phyloP scores from a whole-genome alignment of 257 asterid species.

The Leptodermis oblonga region DNA sequence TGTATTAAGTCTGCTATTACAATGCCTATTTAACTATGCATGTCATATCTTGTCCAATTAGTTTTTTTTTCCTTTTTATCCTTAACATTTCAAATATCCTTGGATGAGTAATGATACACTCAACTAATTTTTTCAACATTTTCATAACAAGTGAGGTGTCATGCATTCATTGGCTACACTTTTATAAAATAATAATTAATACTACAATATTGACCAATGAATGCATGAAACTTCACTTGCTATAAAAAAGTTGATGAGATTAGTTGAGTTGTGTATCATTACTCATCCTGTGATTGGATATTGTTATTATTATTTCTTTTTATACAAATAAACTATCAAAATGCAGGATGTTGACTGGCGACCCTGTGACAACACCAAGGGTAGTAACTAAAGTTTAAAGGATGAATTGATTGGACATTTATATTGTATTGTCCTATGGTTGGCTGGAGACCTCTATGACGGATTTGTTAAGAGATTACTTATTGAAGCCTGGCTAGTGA shows the following conservation, averaged over 20 bases:
- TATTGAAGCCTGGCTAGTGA: neutral
- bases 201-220: no score
- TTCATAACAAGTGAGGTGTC: no score
- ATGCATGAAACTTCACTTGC: no score
- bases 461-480: neutral
- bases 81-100: neutral
- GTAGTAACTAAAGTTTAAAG: neutral
- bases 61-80: neutral
- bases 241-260: neutral
- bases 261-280: no score
- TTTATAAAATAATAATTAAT: no score
- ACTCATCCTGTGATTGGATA: neutral
- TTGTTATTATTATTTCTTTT: neutral
- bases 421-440: neutral
- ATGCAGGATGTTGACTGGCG: constrained; percentile 9
- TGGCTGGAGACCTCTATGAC: neutral
- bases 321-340: neutral
- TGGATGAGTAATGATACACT: no score
- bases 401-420: neutral
- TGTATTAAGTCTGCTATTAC: neutral
- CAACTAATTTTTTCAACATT: no score
- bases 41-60: neutral
- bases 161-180: no score
- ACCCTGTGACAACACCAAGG: neutral
- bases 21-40: neutral